Evolutionary conservation across 495 filamentous ascomycete genomes (phyloP), one percentile per base, ranked within the genome.

Genomic region (Wilcoxina mikolae): DNA sequence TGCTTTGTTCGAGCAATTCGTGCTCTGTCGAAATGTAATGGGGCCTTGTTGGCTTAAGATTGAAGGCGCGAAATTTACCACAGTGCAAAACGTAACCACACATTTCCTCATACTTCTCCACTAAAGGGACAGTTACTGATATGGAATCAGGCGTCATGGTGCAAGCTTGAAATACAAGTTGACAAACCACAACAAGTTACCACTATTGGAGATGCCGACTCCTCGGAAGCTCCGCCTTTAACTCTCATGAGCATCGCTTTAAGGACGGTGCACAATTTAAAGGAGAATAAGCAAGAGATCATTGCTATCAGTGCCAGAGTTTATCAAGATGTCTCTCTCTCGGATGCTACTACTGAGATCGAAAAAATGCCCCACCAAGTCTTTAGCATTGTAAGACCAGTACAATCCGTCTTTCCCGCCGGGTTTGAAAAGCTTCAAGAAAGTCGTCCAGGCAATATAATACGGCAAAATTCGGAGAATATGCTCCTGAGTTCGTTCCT

Each of bases 21-120:
- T 95, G 12, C 75, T 98, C 11, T 95, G 87, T 85, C 95, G 93
- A 69, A 88, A 90, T 58, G 84, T 98, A 55, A 96, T 94, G 88
- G 91, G 91, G 0, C 91, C 91, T 10, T 98, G 93, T 70, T 98
- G 91, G 91, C 75, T 98, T 17, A 84, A 78, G 64, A 87, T 98
- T 54, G 76, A 85, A 56, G 83, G 81, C 52, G 84, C 82, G 29
- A 79, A 95, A 65, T 94, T 94, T 68, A 74, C 76, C 11, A 73
- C 83, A 1, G 70, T 95, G n/a, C 87, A 82, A 67, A 95, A 95
- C 61, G 53, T 59, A 46, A 41, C 29, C 12, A 1, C 18, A 41
- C 50, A 24, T 28, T 28, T 10, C 11, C 24, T n/a, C n/a, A n/a
- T n/a, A n/a, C n/a, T n/a, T n/a, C n/a, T n/a, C 42, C 24, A 24